These are phyloP conservation scores for Podospora appendiculata DNA, from an alignment of 495 filamentous ascomycete species.

Conservation along the genomic window DNA sequence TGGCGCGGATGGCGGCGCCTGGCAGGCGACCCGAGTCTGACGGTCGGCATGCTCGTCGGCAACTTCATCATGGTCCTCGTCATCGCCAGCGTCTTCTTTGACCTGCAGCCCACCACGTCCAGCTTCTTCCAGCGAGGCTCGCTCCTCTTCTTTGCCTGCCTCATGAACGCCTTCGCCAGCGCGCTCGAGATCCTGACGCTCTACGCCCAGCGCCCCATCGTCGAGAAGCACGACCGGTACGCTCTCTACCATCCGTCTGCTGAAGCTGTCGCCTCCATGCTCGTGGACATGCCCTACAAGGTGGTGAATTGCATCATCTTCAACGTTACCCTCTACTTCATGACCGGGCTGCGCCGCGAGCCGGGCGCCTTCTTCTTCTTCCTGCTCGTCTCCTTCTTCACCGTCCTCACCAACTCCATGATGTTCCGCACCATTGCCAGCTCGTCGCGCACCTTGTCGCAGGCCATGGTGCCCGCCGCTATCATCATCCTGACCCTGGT, in stretches of 20 bases:
- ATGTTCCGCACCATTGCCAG: conserved; percentile 80
- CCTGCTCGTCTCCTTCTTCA: conserved; percentile 61
- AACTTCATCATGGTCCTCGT: conserved; percentile 72
- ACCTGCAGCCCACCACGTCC: conserved; percentile 51
- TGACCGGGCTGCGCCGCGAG: conserved; percentile 74
- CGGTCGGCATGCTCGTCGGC: conserved; percentile 60
- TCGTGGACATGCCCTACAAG: conserved; percentile 75
- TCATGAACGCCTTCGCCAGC: conserved; percentile 79
- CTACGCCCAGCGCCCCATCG: conserved; percentile 80
- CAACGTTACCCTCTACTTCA: conserved; percentile 77
- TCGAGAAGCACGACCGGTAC: conserved; percentile 85
- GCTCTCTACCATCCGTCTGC: conserved; percentile 89
- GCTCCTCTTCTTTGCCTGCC: conserved; percentile 79
- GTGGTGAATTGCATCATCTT: conserved; percentile 40
- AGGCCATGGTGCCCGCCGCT: conserved; percentile 78
- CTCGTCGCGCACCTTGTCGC: conserved; percentile 67
- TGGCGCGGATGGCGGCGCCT: conserved; percentile 66
- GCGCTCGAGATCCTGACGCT: conserved; percentile 76
- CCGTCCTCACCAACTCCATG: conserved; percentile 65
- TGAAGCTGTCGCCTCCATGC: conserved; percentile 77
- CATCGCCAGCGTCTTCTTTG: conserved; percentile 75
- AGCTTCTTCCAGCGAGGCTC: conserved; percentile 77
- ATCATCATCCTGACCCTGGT: conserved; percentile 75
- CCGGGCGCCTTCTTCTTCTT: conserved; percentile 76
- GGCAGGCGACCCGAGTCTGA: conserved; percentile 62